phyloP scores from a whole-genome alignment of 2,329 filamentous ascomycete species.

The Xenoacremonium recifei region DNA sequence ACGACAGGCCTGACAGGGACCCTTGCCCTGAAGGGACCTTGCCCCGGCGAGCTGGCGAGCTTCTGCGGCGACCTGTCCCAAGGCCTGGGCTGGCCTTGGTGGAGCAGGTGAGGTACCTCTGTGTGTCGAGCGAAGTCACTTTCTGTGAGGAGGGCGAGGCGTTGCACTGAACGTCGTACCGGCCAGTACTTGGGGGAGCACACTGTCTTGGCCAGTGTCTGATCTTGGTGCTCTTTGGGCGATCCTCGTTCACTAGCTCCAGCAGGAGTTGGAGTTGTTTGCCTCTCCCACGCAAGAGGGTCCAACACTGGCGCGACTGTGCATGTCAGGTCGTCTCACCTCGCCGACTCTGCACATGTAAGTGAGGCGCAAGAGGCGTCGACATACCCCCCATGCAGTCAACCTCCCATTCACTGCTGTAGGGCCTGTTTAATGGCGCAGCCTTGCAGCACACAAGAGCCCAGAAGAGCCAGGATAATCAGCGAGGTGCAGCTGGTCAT shows the following conservation, averaged over 20 bases:
- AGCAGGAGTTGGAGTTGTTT: too few relatives aligned
- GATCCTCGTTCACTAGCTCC: too few relatives aligned
- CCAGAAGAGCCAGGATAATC: conserved; percentile 5
- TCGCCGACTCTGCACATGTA: too few relatives aligned
- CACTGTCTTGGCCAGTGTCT: too few relatives aligned
- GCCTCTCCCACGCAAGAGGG: too few relatives aligned
- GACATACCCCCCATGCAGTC: too few relatives aligned
- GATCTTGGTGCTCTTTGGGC: too few relatives aligned
- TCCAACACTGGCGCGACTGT: too few relatives aligned
- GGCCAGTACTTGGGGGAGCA: not conserved
- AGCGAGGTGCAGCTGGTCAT: too few relatives aligned
- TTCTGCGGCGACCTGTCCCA: not conserved
- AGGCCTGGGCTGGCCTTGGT: not conserved
- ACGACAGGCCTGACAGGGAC: conserved; percentile 16
- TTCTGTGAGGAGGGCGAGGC: not conserved
- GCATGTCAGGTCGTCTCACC: too few relatives aligned
- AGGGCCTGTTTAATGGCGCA: not conserved
- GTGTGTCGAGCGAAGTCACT: not conserved
- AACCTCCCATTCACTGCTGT: not conserved
- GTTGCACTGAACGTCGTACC: not conserved
- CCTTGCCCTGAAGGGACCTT: conserved; percentile 19
- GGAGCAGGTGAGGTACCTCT: not conserved
- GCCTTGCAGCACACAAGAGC: conserved; percentile 1
- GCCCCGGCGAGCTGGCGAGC: not conserved
- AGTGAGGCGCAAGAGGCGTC: too few relatives aligned